A percentile compares a stretch with the other conserved stretches of the same genome.
These are phyloP conservation scores for Fusarium stilboides DNA, from an alignment of 2,329 filamentous ascomycete genomes.

Conservation along the genomic window DNA sequence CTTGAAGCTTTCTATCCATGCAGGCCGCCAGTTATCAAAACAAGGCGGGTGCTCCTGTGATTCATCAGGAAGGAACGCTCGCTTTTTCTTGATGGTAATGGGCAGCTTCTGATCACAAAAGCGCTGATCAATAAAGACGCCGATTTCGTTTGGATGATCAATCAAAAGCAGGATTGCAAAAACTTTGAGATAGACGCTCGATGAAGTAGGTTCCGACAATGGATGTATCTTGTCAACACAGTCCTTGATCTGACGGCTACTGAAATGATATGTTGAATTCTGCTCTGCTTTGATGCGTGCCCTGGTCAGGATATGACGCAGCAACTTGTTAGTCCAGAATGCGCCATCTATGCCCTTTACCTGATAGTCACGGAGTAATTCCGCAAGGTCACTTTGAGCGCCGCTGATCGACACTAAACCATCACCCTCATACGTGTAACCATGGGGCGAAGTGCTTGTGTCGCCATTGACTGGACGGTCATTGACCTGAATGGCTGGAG, in stretches of 20 bases:
- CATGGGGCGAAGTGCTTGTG: neutral
- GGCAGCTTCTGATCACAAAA: constrained; percentile 5
- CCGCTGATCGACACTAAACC: neutral
- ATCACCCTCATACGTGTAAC: neutral
- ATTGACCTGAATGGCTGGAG: no score
- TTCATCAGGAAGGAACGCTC: neutral
- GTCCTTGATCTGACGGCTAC: accelerated
- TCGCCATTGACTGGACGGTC: neutral
- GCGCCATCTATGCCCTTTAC: neutral
- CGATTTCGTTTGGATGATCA: neutral
- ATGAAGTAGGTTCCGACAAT: neutral
- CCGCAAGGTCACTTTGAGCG: neutral
- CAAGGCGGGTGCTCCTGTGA: neutral
- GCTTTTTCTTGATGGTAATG: neutral
- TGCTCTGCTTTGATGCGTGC: neutral
- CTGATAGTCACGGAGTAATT: neutral
- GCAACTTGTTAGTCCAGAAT: constrained; percentile 6
- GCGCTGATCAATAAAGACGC: neutral
- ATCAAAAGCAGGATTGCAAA: constrained; percentile 1
- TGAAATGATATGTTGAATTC: neutral
- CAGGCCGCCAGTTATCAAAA: neutral
- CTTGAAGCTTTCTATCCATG: constrained; percentile 1
- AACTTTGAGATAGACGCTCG: neutral
- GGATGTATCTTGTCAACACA: neutral
- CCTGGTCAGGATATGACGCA: constrained; percentile 4